Evolutionary conservation across 1,284 basidiomycete species (phyloP).

Genomic region (Lentinula novae-zelandiae): DNA sequence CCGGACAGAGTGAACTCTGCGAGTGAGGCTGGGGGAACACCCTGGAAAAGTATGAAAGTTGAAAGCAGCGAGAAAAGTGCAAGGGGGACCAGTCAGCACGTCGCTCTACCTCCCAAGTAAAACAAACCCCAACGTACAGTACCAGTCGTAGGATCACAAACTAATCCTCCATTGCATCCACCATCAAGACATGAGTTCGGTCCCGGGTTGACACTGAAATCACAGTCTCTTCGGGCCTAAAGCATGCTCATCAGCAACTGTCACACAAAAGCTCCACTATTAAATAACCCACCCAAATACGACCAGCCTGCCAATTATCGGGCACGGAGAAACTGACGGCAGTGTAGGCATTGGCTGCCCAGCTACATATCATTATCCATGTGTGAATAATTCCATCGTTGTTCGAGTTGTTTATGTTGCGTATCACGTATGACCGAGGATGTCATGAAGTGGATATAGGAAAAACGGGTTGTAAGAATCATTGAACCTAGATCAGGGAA

Average conservation of each 20-base stretch:
- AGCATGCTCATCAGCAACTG: background rate
- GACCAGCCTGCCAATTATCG: conserved; percentile 44
- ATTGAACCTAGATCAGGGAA: too few relatives aligned
- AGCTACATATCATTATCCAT: conserved; percentile 21
- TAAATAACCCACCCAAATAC: conserved; percentile 35
- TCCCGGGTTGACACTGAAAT: conserved; percentile 39
- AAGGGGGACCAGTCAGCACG: background rate
- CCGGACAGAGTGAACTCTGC: conserved; percentile 50
- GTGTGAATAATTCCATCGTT: too few relatives aligned
- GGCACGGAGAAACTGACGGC: conserved; percentile 38
- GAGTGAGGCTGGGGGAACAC: conserved; percentile 53
- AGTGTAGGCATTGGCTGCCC: conserved; percentile 35
- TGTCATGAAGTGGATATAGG: too few relatives aligned
- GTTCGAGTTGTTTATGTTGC: background rate
- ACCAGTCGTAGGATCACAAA: conserved; percentile 38
- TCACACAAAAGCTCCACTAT: background rate
- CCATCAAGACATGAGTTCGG: conserved; percentile 49
- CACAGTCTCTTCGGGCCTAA: conserved; percentile 42
- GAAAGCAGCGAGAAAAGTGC: background rate
- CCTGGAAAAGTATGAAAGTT: conserved; percentile 13
- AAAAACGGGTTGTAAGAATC: too few relatives aligned
- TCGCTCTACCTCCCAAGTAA: background rate
- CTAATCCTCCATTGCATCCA: conserved; percentile 45
- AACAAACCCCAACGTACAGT: conserved; percentile 25
- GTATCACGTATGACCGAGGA: background rate